Evolutionary conservation across 176 grass and related monocot genomes (phyloP).

Genomic region (Musa beccarii): DNA sequence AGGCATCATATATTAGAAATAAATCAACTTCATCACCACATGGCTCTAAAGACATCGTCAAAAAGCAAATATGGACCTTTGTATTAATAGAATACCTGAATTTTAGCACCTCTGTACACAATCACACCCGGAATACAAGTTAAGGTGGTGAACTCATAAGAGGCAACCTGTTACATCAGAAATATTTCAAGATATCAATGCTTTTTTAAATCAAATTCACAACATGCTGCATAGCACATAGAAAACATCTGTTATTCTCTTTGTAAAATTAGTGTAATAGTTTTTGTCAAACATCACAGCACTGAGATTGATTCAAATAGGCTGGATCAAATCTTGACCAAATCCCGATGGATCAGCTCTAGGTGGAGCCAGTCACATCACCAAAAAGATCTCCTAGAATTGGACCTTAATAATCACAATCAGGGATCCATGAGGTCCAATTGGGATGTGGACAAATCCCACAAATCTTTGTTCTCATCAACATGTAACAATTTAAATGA

Average conservation of each 20-base stretch:
- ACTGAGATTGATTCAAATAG: no score
- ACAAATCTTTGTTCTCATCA: no score
- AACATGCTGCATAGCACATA: background rate
- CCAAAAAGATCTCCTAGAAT: no score
- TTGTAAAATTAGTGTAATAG: background rate
- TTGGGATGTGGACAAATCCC: no score
- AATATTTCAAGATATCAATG: background rate
- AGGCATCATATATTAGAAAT: background rate
- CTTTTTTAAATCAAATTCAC: background rate
- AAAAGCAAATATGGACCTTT: background rate
- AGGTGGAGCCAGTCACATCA: no score
- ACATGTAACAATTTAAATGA: no score
- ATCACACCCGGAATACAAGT: conserved; percentile 98
- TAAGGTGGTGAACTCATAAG: conserved; percentile 93
- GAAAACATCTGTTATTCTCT: background rate
- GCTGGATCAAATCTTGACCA: no score
- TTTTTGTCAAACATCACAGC: no score
- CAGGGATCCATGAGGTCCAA: no score
- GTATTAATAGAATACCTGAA: conserved; percentile 47
- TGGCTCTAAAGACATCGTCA: background rate
- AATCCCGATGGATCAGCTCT: no score
- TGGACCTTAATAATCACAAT: no score
- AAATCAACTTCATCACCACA: background rate
- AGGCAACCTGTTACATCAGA: conserved; percentile 53
- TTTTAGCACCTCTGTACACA: conserved; percentile 80